Evolutionary conservation across 805 yeast genomes (phyloP).

Genomic region (Ogataea wickerhamii): DNA sequence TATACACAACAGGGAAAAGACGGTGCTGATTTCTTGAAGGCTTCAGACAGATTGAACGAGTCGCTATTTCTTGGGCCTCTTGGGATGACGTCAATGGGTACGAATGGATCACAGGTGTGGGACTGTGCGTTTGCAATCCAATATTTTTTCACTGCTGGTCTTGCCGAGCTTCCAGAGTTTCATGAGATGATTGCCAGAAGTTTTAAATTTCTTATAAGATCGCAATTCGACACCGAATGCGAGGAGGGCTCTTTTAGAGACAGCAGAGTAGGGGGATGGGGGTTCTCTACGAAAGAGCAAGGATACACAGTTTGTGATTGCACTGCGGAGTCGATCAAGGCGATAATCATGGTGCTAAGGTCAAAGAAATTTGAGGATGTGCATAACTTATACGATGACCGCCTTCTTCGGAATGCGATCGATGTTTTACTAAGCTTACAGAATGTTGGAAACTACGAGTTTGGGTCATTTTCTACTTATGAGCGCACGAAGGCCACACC

Average conservation of each 20-base stretch:
- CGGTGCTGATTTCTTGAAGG: constrained; percentile 54
- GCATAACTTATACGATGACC: constrained; percentile 40
- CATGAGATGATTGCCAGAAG: constrained; percentile 60
- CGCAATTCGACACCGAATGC: constrained; percentile 84
- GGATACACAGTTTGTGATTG: constrained; percentile 97
- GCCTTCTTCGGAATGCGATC: constrained; percentile 60
- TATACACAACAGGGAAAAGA: constrained; percentile 66
- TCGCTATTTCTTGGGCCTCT: constrained; percentile 79
- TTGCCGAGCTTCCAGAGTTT: constrained; percentile 66
- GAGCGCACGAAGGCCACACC: constrained; percentile 83
- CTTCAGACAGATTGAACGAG: constrained; percentile 64
- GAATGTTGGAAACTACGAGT: constrained; percentile 49
- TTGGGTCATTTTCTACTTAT: constrained; percentile 89
- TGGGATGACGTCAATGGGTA: constrained; percentile 93
- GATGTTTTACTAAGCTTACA: constrained; percentile 76
- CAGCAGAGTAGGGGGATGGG: constrained; percentile 86
- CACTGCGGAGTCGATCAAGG: constrained; percentile 93
- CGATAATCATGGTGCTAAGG: constrained; percentile 84
- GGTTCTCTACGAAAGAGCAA: constrained; percentile 91
- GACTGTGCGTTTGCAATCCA: constrained; percentile 91
- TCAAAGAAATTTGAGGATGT: constrained; percentile 48
- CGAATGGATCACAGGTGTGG: constrained; percentile 98
- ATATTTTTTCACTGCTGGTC: constrained; percentile 72
- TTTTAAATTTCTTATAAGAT: constrained; percentile 67
- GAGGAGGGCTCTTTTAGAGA: constrained; percentile 79